These are phyloP conservation scores for Mycena rosella DNA, from an alignment of 768 basidiomycete species.

Conservation along the genomic window DNA sequence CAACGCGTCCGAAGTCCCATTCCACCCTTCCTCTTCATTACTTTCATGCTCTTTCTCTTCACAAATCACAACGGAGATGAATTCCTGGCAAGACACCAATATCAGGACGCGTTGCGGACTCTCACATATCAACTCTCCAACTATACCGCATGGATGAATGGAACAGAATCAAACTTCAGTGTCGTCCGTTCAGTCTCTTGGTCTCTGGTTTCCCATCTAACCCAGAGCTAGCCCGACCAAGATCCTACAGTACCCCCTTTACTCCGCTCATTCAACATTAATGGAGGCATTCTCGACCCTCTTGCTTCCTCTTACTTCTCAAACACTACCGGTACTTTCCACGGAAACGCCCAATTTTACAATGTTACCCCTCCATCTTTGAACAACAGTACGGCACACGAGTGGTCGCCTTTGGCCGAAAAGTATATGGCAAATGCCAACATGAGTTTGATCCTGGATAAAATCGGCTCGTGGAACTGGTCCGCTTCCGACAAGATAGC, in stretches of 20 bases:
- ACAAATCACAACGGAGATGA: slow-evolving; percentile 82
- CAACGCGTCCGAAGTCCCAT: slow-evolving; percentile 70
- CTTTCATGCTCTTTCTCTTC: slow-evolving; percentile 65
- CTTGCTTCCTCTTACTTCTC: slow-evolving; percentile 69
- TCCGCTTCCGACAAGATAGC: slow-evolving; percentile 70
- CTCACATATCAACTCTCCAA: slow-evolving; percentile 70
- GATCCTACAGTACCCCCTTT: slow-evolving; percentile 60
- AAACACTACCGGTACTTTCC: slow-evolving; percentile 86
- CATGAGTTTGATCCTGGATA: slow-evolving; percentile 61
- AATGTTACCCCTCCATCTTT: slow-evolving; percentile 71
- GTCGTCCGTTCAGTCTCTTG: slow-evolving; percentile 58
- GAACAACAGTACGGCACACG: slow-evolving; percentile 50
- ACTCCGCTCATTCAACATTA: slow-evolving; percentile 61
- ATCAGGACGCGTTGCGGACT: slow-evolving; percentile 71
- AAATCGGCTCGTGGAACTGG: slow-evolving; percentile 79
- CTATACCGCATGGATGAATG: slow-evolving; percentile 82
- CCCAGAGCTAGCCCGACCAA: slow-evolving; percentile 57
- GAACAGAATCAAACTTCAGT: slow-evolving; percentile 73
- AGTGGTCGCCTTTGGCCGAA: slow-evolving; percentile 67
- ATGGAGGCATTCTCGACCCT: slow-evolving; percentile 60
- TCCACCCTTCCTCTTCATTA: slow-evolving; percentile 79
- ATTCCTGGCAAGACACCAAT: slow-evolving; percentile 71
- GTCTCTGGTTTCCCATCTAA: neutral
- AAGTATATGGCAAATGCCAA: slow-evolving; percentile 64
- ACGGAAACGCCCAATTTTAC: slow-evolving; percentile 69